Base-by-base conservation (phyloP, 192 early-diverging fungal genomes). In the Kickxella alabastrina region DNA sequence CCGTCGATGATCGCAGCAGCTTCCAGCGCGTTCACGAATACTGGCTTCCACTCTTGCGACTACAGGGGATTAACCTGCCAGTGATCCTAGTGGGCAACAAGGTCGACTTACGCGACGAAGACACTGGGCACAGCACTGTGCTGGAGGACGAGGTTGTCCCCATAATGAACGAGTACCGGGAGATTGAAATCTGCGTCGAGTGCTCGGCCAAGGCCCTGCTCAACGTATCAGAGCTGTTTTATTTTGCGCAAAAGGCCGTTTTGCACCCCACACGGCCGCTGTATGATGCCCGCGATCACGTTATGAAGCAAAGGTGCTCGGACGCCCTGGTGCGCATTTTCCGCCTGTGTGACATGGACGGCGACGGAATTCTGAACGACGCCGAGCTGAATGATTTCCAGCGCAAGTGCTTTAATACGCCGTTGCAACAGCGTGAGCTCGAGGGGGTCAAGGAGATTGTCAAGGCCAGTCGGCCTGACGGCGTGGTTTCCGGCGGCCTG, bases 121-220 rank as follows among this genome's bases (percentile, higher is more conserved):
- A 87, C 28, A 85, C 91, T 56, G 72, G 87, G 37, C 83, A 86
- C 21, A 93, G 88, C 65, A 85, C 90, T 23, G 80, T 81, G 43
- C 65, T 99, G 32, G 93, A 97, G 69, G 91, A 93, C 45, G 91
- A 97, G 58, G 88, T 99, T 6, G 87, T 90, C 46, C 94, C 94
- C 3, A 92, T 99, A 35, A 99, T 99, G 97, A 95, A 92, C 77
- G 97, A 99, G 66, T 99, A 94, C 80, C 95, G 93, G 82, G 95
- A 97, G 79, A 92, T 99, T 24, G 97, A 99, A 77, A 94, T 95
- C 5, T 95, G 95, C 69, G 92, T 99, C 17, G 95, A 99, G 59
- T 99, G 97, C 63, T 97, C 94, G 0, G 92, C 93, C n/a, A 95
- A 92, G 65, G 86, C 89, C 59, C 79, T 88, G 21, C 70, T 97